Conservation (phyloP, 371 early-diverging fungal genomes). For the Actinomortierella wolfii region DNA sequence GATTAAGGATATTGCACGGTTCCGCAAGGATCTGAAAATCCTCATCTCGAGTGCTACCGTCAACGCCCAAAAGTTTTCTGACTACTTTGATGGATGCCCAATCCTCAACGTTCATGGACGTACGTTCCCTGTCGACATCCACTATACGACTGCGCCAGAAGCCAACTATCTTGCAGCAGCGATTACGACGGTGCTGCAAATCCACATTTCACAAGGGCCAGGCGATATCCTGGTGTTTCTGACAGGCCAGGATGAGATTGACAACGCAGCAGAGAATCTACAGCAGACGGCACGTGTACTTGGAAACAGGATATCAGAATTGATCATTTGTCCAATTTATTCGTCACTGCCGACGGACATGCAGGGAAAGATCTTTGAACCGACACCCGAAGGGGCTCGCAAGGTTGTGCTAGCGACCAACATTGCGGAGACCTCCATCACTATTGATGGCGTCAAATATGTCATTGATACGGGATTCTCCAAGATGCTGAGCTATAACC, state of each 20-base stretch:
- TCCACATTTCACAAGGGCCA: slow-evolving; percentile 88
- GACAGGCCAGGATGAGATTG: slow-evolving; percentile 99
- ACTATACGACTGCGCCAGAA: slow-evolving; percentile 95
- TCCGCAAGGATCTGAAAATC: slow-evolving; percentile 89
- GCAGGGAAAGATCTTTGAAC: slow-evolving; percentile 96
- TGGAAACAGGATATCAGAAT: slow-evolving; percentile 89
- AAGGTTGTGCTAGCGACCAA: slow-evolving; percentile 99
- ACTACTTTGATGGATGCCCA: slow-evolving; percentile 95
- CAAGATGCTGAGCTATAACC: slow-evolving; percentile 95
- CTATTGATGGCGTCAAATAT: slow-evolving; percentile 90
- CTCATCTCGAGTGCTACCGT: slow-evolving; percentile 99
- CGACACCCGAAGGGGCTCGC: slow-evolving; percentile 91
- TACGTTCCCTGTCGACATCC: slow-evolving; percentile 92
- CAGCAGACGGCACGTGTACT: slow-evolving; percentile 79
- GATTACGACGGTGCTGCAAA: slow-evolving; percentile 93
- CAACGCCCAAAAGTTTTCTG: slow-evolving; percentile 95
- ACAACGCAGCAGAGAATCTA: slow-evolving; percentile 86
- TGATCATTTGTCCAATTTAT: slow-evolving; percentile 96
- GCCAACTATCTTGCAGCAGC: slow-evolving; percentile 97
- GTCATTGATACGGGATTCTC: slow-evolving; percentile 94
- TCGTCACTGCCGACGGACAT: slow-evolving; percentile 92
- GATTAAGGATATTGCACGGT: slow-evolving; percentile 95
- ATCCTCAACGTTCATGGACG: slow-evolving; percentile 94
- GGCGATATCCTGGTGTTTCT: slow-evolving; percentile 98
- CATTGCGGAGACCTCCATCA: slow-evolving; percentile 99